These are phyloP conservation scores for Echinochloa phyllopogon DNA, from an alignment of 176 grass and related monocot genomes.

Conservation along the genomic window DNA sequence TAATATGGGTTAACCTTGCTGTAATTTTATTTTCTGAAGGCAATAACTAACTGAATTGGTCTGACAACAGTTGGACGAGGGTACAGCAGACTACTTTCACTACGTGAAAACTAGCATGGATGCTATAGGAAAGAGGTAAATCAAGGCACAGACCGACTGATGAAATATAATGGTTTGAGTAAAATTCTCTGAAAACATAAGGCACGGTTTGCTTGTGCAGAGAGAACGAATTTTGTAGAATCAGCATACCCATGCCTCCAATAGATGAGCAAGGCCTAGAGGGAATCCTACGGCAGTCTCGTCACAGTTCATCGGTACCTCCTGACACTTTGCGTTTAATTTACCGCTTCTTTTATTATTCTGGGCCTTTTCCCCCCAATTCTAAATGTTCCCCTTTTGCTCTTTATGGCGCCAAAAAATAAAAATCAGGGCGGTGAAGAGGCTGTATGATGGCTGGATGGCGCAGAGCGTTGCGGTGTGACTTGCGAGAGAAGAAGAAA, in stretches of 20 bases:
- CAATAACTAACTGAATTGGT: neutral
- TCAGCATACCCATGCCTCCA: constrained; percentile 6
- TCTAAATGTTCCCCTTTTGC: neutral
- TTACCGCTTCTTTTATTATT: neutral
- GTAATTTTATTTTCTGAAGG: neutral
- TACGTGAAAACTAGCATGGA: constrained; percentile 37
- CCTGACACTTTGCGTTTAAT: neutral
- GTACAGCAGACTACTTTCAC: constrained; percentile 25
- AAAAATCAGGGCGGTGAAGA: neutral
- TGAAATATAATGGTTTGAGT: neutral
- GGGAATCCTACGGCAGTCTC: neutral
- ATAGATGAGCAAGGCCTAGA: constrained; percentile 21
- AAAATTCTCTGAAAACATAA: neutral
- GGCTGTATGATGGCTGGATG: neutral
- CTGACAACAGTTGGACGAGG: neutral
- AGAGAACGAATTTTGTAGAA: neutral
- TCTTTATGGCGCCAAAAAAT: neutral
- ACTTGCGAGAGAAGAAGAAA: neutral
- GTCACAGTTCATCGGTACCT: constrained; percentile 4
- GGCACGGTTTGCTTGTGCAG: neutral
- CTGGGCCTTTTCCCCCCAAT: too few relatives aligned
- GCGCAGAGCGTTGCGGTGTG: neutral
- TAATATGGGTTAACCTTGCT: neutral
- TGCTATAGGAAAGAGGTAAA: constrained; percentile 35
- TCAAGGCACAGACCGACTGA: neutral